phyloP scores from a whole-genome alignment of 306 rosid species.

The Dicorynia guianensis region DNA sequence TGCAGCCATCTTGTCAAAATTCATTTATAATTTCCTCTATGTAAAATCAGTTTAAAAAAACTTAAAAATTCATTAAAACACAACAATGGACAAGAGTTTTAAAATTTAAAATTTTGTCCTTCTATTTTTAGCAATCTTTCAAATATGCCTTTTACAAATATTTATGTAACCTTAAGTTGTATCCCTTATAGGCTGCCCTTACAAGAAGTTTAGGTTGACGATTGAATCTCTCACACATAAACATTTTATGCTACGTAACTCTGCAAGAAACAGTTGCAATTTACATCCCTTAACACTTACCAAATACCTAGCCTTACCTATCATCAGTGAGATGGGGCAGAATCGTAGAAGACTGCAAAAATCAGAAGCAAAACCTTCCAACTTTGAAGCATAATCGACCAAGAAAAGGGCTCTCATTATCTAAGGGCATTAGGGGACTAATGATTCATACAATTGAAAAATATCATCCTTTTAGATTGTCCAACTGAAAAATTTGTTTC shows the following conservation, averaged over 20 bases:
- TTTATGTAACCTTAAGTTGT: neutral
- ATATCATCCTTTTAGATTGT: neutral
- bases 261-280: neutral
- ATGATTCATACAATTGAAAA: neutral
- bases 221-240: neutral
- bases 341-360: neutral
- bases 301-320: neutral
- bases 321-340: constrained; percentile 16
- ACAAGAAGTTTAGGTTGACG: neutral
- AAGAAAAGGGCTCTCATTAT: neutral
- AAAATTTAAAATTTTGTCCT: neutral
- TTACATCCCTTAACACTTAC: neutral
- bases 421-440: neutral
- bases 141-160: neutral
- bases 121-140: neutral
- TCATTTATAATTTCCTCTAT: neutral
- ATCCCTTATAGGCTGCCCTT: neutral
- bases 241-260: neutral
- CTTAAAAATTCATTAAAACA: no score
- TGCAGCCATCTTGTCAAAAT: constrained; percentile 3
- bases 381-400: neutral
- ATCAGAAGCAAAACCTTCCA: constrained; percentile 16
- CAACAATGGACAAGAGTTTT: neutral
- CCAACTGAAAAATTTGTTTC: neutral
- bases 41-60: neutral